These are phyloP conservation scores for Pleoardoris graminearum DNA, from an alignment of 2,329 filamentous ascomycete genomes.

Conservation along the genomic window DNA sequence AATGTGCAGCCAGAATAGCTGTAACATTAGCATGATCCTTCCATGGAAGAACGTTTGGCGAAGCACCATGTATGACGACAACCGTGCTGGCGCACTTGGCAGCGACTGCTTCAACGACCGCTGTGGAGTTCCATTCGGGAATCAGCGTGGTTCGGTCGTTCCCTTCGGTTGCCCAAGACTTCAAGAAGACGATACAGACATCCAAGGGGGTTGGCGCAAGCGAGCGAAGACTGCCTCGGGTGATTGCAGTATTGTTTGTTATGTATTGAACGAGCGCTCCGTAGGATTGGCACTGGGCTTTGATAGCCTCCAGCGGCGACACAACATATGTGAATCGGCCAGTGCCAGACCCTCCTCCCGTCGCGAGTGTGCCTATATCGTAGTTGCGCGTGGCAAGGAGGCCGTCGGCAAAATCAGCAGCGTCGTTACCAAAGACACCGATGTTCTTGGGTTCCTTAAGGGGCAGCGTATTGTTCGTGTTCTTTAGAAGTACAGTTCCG, in stretches of 20 bases:
- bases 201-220: slow-evolving; percentile 44
- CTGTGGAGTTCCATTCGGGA: slow-evolving; percentile 47
- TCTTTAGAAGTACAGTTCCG: slow-evolving; percentile 53
- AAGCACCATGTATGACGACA: slow-evolving; percentile 50
- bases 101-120: slow-evolving; percentile 49
- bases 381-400: slow-evolving; percentile 28
- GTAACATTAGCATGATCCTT: slow-evolving; percentile 47
- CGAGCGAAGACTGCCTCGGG: slow-evolving; percentile 24
- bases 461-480: slow-evolving; percentile 53
- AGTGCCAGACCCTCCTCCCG: slow-evolving; percentile 49
- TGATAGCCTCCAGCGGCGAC: slow-evolving; percentile 49
- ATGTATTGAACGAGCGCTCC: slow-evolving; percentile 52
- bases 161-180: slow-evolving; percentile 55
- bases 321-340: slow-evolving; percentile 46
- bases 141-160: slow-evolving; percentile 45
- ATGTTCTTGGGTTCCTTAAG: slow-evolving; percentile 55
- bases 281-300: slow-evolving; percentile 24
- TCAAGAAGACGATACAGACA: slow-evolving; percentile 60
- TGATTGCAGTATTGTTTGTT: slow-evolving; percentile 44
- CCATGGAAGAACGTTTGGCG: slow-evolving; percentile 47
- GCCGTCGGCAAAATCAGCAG: slow-evolving; percentile 55
- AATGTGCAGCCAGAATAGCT: slow-evolving; percentile 46
- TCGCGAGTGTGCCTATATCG: slow-evolving; percentile 50
- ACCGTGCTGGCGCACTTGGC: slow-evolving; percentile 54
- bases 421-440: slow-evolving; percentile 55